Conservation (phyloP, 441 rosid species). For the Geranium incanum region DNA sequence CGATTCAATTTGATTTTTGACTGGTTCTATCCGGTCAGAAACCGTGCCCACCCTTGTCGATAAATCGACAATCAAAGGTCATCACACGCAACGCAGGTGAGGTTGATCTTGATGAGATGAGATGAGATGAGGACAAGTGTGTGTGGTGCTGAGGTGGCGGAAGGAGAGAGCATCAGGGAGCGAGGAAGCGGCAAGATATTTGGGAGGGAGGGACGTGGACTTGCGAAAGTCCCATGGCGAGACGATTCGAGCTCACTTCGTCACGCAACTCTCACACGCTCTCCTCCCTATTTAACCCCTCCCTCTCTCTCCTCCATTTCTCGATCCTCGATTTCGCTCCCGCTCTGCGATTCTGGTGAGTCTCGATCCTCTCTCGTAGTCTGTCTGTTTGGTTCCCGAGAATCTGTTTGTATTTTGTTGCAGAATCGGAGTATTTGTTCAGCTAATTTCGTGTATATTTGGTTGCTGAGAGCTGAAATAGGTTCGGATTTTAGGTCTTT, state of each 20-base stretch:
- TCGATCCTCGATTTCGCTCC: neutral
- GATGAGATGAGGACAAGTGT: neutral
- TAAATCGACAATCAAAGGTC: too few relatives aligned
- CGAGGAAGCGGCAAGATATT: constrained; percentile 23
- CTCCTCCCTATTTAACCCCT: constrained; percentile 14
- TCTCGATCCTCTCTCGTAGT: neutral
- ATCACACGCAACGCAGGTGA: too few relatives aligned
- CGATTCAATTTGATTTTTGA: too few relatives aligned
- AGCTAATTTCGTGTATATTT: neutral
- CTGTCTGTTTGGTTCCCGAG: neutral
- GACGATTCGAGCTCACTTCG: constrained; percentile 20
- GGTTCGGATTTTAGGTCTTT: neutral
- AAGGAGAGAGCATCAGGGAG: neutral
- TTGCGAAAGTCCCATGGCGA: constrained; percentile 41
- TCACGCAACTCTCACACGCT: constrained; percentile 50
- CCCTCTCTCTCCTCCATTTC: neutral
- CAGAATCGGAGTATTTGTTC: neutral
- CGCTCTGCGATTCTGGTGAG: neutral
- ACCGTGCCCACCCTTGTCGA: too few relatives aligned
- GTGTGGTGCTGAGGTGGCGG: constrained; percentile 22
- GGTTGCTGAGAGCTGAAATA: neutral
- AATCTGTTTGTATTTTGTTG: neutral
- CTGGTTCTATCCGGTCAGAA: too few relatives aligned
- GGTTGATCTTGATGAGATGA: neutral
- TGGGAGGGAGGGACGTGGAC: constrained; percentile 30